Percentiles rank a stretch among this genome's conserved stretches.
Conservation (phyloP, 768 basidiomycete genomes). For the Tulasnella sp. region DNA sequence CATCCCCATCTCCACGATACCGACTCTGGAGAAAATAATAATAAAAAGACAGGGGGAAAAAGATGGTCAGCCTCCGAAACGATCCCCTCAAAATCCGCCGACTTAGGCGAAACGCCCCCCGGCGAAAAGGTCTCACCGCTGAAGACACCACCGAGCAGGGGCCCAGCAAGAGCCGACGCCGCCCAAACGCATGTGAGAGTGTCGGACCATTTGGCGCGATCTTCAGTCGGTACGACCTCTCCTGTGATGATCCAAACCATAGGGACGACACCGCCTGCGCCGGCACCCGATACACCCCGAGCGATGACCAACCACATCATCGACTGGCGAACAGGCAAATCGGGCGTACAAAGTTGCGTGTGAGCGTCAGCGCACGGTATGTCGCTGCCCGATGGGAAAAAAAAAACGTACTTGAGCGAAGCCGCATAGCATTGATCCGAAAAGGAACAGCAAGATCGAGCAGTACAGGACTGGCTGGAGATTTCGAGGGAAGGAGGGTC, state of each 20-base stretch:
- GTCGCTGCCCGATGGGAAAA: neutral
- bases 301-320: conserved; percentile 64
- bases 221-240: conserved; percentile 69
- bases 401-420: conserved; percentile 57
- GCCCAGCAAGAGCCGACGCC: conserved; percentile 79
- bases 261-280: conserved; percentile 77
- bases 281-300: conserved; percentile 65
- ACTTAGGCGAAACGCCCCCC: conserved; percentile 20
- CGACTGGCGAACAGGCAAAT: conserved; percentile 35
- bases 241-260: conserved; percentile 82
- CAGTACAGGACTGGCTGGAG: conserved; percentile 61
- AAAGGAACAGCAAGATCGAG: conserved; percentile 69
- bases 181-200: conserved; percentile 83
- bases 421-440: conserved; percentile 79
- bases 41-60: neutral
- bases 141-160: conserved; percentile 76
- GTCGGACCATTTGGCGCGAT: conserved; percentile 79
- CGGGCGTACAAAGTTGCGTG: neutral
- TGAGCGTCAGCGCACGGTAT: neutral
- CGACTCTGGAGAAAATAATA: conserved; percentile 19
- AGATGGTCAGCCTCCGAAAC: neutral
- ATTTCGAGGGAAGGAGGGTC: neutral
- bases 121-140: conserved; percentile 50
- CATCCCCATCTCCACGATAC: conserved; percentile 83
- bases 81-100: neutral